Conservation (phyloP, 345 rosid genomes). For the Eucalyptus cloeziana region DNA sequence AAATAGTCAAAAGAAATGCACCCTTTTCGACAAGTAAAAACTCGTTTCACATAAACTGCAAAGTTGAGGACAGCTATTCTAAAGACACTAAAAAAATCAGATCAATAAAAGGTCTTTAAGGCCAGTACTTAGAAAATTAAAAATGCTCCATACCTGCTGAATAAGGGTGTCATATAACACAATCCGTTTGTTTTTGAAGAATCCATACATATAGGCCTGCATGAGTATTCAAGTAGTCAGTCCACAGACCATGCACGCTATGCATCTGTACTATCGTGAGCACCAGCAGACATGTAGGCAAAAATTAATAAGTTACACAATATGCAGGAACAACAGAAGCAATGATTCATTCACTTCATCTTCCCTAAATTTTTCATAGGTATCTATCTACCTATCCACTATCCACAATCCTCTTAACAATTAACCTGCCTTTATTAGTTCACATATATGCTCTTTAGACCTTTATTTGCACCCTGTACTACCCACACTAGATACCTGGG, state of each 20-base stretch:
- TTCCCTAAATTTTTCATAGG: not conserved
- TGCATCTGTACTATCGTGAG: not conserved
- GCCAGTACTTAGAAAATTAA: not conserved
- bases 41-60: not conserved
- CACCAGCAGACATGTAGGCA: not conserved
- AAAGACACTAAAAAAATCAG: not conserved
- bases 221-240: not conserved
- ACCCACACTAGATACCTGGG: not conserved
- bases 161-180: conserved; percentile 96
- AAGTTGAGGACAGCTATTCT: not conserved
- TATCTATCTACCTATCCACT: not conserved
- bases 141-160: conserved; percentile 60
- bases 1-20: not conserved
- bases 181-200: conserved; percentile 96
- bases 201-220: conserved; percentile 99
- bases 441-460: not conserved
- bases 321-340: not conserved
- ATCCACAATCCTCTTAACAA: not conserved
- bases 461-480: not conserved
- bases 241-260: not conserved
- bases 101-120: not conserved
- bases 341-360: not conserved
- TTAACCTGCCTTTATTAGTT: not conserved
- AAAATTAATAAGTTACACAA: not conserved
- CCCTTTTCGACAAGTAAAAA: not conserved